These are phyloP conservation scores for Yarrowia divulgata DNA, from an alignment of 805 yeast species.

Conservation along the genomic window DNA sequence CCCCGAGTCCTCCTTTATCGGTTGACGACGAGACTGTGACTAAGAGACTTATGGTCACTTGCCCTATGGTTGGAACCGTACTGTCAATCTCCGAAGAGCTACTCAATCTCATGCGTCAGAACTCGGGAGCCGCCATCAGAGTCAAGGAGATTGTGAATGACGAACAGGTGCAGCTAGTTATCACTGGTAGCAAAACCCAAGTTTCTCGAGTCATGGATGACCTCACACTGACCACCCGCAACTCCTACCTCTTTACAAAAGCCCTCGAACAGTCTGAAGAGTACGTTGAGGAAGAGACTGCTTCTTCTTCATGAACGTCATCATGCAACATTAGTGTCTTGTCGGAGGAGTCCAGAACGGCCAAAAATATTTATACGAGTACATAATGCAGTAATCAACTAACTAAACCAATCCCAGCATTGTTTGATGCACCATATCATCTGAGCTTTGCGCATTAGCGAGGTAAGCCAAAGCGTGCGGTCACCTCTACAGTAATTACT, in stretches of 20 bases:
- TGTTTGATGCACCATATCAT: too few relatives aligned
- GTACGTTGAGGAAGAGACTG: too few relatives aligned
- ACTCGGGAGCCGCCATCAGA: conserved; percentile 16
- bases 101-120: conserved; percentile 14
- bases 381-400: background rate
- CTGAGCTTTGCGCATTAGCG: too few relatives aligned
- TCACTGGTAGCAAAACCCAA: conserved; percentile 5
- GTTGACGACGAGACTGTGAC: background rate
- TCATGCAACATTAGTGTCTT: too few relatives aligned
- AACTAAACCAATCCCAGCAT: too few relatives aligned
- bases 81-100: conserved; percentile 4
- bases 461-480: too few relatives aligned
- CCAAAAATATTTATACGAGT: background rate
- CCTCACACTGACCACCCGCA: conserved; percentile 4
- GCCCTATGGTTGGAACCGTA: conserved; percentile 1
- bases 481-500: too few relatives aligned
- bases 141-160: conserved; percentile 15
- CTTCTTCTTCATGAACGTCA: too few relatives aligned
- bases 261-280: background rate
- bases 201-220: conserved; percentile 14
- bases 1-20: background rate
- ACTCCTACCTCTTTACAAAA: conserved; percentile 2
- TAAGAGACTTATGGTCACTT: conserved; percentile 2
- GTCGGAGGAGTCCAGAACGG: too few relatives aligned
- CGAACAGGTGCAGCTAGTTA: background rate